phyloP scores from a whole-genome alignment of 805 yeast genomes.

The Starmerella apicola region DNA sequence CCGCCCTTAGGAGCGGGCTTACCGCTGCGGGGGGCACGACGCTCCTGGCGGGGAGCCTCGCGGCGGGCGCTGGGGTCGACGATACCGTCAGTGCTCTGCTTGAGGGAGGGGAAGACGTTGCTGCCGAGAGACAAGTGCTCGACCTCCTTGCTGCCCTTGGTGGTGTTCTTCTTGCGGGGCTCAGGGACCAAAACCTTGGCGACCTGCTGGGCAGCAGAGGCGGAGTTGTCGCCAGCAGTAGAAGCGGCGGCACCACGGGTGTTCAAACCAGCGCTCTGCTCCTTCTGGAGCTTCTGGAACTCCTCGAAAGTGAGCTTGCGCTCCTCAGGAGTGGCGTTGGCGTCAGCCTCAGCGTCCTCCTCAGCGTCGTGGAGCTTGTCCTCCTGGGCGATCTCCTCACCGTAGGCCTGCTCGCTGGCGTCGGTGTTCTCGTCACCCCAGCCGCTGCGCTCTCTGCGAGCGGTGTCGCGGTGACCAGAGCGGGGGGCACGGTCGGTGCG shows the following conservation, averaged over 20 bases:
- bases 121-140: slow-evolving; percentile 37
- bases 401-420: slow-evolving; percentile 49
- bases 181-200: slow-evolving; percentile 38
- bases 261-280: slow-evolving; percentile 23
- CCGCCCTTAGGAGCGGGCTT: slow-evolving; percentile 20
- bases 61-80: slow-evolving; percentile 29
- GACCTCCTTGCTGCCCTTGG: slow-evolving; percentile 69
- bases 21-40: background rate
- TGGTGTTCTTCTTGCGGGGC: slow-evolving; percentile 54
- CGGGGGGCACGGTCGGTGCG: slow-evolving; percentile 72
- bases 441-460: slow-evolving; percentile 70
- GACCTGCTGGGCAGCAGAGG: slow-evolving; percentile 43
- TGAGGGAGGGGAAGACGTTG: slow-evolving; percentile 12
- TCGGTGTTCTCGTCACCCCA: slow-evolving; percentile 77
- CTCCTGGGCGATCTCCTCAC: slow-evolving; percentile 32
- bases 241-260: slow-evolving; percentile 44
- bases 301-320: slow-evolving; percentile 56
- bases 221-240: slow-evolving; percentile 46
- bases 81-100: background rate
- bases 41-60: slow-evolving; percentile 21
- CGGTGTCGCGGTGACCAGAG: slow-evolving; percentile 71
- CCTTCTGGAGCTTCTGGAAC: slow-evolving; percentile 48
- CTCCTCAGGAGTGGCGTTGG: slow-evolving; percentile 34
- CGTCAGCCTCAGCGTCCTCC: slow-evolving; percentile 33
- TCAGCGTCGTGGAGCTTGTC: slow-evolving; percentile 30